Evolutionary conservation across 1,284 basidiomycete species (phyloP), one percentile per base, ranked within the genome.

Genomic region (Fomitopsis palustris): DNA sequence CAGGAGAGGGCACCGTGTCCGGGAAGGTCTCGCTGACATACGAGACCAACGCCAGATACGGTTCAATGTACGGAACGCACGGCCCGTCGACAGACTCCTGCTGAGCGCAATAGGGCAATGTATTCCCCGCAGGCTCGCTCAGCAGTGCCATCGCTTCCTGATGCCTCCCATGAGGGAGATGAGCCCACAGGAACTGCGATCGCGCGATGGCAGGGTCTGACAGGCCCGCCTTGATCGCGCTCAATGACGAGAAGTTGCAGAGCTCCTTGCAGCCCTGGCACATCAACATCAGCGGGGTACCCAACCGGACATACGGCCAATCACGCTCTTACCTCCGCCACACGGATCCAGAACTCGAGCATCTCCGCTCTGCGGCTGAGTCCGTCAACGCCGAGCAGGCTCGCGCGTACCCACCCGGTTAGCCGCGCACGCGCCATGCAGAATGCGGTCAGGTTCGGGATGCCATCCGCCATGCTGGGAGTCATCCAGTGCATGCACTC

Each of bases 331-430:
- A 89, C 89, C 81, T 91, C 87, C 10, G 88, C 86, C 35, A 90
- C 84, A 65, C 83, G 87, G 63, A 91, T 85, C 88, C 88, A 91
- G 67, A 85, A 81, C 59, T 88, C 85, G 37, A 90, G 74, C n/a
- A 78, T 80, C 55, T 84, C 79, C 5, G 84, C 80, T 45, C 87
- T 76, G 66, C 78, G 82, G 14, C 75, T 75, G 55, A 85, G 69
- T 2, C 72, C 74, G 10, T 85, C 81, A 55, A 77, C 74, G 55
- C 71, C 78, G 37, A 91, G 69, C 37, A 89, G 78, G 65, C 81
- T 86, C 33, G 71, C 72, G 67, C 86, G 87, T 19, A 90, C 87
- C 87, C 87, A 90, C 19, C 76, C 71, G 23, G 78, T 80, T 29
- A 92, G 70, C 63, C 81, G 81, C 64, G 88, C 85, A 66, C 86